Evolutionary conservation across 1,284 basidiomycete species (phyloP), one percentile per base, ranked within the genome.

Genomic region (Moesziomyces sp.): DNA sequence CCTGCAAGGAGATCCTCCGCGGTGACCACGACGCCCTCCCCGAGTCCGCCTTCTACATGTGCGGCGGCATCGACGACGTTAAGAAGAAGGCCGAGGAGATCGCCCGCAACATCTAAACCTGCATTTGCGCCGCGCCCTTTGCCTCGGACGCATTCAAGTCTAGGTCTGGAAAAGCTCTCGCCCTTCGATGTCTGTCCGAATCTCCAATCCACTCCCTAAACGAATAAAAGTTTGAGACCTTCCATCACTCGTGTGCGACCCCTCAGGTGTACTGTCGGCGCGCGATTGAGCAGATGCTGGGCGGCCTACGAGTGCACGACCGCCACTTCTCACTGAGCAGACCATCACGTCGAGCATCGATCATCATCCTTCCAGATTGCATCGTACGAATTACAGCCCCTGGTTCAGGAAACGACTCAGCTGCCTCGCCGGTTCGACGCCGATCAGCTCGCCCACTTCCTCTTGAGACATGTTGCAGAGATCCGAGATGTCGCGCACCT

Each of bases 81-180:
- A 93, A 94, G 88, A 86, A 89, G 78, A 98, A 99, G 91, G 95
- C 95, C 77, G 94, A 95, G 86, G 91, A 94, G 86, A 90, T 96
- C 77, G 92, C 93, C 76, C 66, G 60, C 61, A 69, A 49, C 66
- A 63, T 56, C 40, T 69, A 68, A 58, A 43, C 51, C 16, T 50
- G 23, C 33, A 46, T 18, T 38, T 35, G 42, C 44, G 23, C 19
- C 33, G 21, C 23, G 33, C 13, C 43, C 44, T 40, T 21, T 42
- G 23, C 26, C 7, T 38, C 35, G 33, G 33, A 46, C 28, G 38
- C 38, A 40, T 45, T 16, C 48, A 46, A 54, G 46, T 23, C 30
- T 54, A 46, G 58, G 54, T 51, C 46, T 46, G 52, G 35, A 33
- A 33, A 40, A 33, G 30, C 13, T 33, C 11, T 16, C 8, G 38